These are phyloP conservation scores for Corchorus olitorius DNA, from an alignment of 345 rosid species.

Conservation along the genomic window DNA sequence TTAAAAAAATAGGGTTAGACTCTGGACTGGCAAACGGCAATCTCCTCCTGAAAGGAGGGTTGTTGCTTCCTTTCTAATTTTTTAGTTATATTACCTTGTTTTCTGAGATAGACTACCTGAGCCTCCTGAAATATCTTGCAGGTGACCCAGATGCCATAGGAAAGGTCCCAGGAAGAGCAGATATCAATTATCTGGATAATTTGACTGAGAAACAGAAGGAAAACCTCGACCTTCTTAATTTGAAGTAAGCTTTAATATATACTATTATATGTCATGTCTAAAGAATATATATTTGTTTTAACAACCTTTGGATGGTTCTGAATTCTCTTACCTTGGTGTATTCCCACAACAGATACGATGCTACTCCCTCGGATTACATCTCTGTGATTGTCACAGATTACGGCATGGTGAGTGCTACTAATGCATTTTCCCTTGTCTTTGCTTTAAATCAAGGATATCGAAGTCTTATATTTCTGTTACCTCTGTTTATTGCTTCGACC, in stretches of 20 bases:
- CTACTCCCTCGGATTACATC: constrained; percentile 77
- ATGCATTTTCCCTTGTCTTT: background rate
- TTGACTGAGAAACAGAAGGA: constrained; percentile 35
- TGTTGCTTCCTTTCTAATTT: background rate
- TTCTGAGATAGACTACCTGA: background rate
- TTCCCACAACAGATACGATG: constrained; percentile 57
- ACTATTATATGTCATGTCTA: background rate
- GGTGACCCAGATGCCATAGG: constrained; percentile 40
- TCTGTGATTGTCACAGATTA: constrained; percentile 79
- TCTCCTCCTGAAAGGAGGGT: background rate
- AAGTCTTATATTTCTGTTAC: background rate
- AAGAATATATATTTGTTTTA: background rate
- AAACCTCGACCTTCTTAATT: constrained; percentile 66
- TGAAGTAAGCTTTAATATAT: constrained; percentile 48
- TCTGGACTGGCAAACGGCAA: background rate
- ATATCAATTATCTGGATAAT: constrained; percentile 40
- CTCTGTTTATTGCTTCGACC: background rate
- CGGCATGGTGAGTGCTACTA: constrained; percentile 63
- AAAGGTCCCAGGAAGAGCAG: constrained; percentile 46
- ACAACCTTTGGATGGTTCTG: constrained; percentile 13
- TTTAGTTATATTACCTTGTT: background rate
- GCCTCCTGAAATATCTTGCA: constrained; percentile 9
- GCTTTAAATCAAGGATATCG: background rate
- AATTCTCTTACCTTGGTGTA: background rate
- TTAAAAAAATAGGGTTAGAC: background rate